phyloP scores from a whole-genome alignment of 495 filamentous ascomycete species.

The Daldinia childiae region DNA sequence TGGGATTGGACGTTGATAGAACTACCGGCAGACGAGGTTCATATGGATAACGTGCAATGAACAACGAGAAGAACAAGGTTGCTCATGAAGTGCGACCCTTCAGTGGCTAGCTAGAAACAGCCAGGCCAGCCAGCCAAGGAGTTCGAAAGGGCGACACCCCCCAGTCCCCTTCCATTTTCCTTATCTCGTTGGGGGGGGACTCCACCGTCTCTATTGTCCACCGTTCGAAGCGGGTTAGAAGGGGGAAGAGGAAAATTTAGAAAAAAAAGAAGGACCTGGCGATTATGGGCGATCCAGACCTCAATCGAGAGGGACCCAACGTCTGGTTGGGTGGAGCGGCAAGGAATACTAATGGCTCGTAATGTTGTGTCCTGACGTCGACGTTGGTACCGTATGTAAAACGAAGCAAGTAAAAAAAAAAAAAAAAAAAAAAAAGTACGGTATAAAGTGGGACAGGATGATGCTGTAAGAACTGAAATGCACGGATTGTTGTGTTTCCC shows the following conservation, averaged over 20 bases:
- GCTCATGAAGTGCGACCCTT: constrained; percentile 37
- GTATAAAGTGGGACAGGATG: constrained; percentile 34
- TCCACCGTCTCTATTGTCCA: constrained; percentile 11
- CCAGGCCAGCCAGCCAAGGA: constrained; percentile 30
- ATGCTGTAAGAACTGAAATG: constrained; percentile 38
- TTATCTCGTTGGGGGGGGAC: constrained; percentile 35
- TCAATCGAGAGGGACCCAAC: constrained; percentile 33
- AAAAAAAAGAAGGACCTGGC: constrained; percentile 34
- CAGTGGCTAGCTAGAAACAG: constrained; percentile 13
- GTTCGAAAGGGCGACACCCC: constrained; percentile 9
- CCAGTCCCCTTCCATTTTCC: constrained; percentile 18
- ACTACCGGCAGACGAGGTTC: constrained; percentile 40
- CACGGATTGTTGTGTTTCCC: constrained; percentile 7
- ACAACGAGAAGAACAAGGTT: constrained; percentile 18
- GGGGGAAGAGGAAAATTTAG: constrained; percentile 19
- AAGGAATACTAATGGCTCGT: constrained; percentile 34
- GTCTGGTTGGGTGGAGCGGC: constrained; percentile 43
- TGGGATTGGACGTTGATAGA: constrained; percentile 36
- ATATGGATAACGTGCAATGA: constrained; percentile 43
- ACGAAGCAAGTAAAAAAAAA: constrained; percentile 3
- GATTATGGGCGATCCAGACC: constrained; percentile 40
- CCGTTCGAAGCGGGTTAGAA: constrained; percentile 14
- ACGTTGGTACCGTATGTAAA: constrained; percentile 15
- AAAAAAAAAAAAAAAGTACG: too few relatives aligned
- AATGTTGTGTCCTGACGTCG: constrained; percentile 42